Evolutionary conservation across 306 rosid species (phyloP).

Genomic region (Quercus suber): DNA sequence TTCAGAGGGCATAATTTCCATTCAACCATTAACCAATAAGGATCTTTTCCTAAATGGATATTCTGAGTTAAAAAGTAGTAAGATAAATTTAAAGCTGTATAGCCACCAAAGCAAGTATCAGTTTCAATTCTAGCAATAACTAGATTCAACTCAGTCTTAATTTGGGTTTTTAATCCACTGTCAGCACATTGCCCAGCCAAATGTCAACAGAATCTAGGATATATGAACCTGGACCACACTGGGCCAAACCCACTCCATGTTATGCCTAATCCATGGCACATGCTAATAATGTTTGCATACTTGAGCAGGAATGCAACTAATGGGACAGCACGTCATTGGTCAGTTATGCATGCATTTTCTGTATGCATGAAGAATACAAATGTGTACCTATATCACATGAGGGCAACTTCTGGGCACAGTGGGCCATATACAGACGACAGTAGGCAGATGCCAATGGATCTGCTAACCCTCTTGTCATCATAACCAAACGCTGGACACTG

Average conservation of each 20-base stretch:
- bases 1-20: not conserved
- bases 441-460: conserved; percentile 92
- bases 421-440: conserved; percentile 73
- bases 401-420: conserved; percentile 74
- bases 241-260: not conserved
- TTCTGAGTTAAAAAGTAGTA: not conserved
- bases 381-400: conserved; percentile 62
- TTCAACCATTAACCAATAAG: not conserved
- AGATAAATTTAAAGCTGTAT: not conserved
- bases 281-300: not conserved
- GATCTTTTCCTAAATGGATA: not conserved
- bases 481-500: conserved; percentile 66
- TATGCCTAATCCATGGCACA: not conserved
- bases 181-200: not conserved
- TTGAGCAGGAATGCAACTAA: not conserved
- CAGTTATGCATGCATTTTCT: not conserved
- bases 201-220: not conserved
- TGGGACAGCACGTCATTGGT: not conserved
- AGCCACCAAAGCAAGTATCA: not conserved
- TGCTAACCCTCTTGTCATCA: conserved; percentile 85
- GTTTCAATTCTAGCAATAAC: not conserved
- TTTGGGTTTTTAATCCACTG: not conserved
- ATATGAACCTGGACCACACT: not conserved
- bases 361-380: not conserved
- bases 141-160: not conserved